Evolutionary conservation across 1,284 basidiomycete genomes (phyloP).

Genomic region (Rhodotorula sp.): DNA sequence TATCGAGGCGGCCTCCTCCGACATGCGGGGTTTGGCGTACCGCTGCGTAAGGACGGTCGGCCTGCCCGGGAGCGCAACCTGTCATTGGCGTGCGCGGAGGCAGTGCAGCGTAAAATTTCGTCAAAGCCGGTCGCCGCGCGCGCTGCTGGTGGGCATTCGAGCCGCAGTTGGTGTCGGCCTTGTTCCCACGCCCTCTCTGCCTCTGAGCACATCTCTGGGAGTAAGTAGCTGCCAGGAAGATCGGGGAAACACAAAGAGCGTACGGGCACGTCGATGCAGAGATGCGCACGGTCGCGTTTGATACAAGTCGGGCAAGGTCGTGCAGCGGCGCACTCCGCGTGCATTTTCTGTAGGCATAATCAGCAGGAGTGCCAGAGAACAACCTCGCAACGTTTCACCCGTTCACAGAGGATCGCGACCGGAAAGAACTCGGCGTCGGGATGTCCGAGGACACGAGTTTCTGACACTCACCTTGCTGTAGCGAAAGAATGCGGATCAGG

Average conservation of each 20-base stretch:
- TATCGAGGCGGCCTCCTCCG: too few relatives aligned
- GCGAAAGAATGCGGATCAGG: not conserved
- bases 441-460: not conserved
- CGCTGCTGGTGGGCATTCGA: too few relatives aligned
- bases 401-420: not conserved
- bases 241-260: not conserved
- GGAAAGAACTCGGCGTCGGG: not conserved
- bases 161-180: too few relatives aligned
- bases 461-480: constrained; percentile 3
- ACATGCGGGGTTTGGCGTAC: too few relatives aligned
- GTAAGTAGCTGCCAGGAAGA: not conserved
- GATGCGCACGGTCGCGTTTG: not conserved
- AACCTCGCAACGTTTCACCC: too few relatives aligned
- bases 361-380: not conserved
- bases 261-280: constrained; percentile 18
- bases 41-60: too few relatives aligned
- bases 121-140: too few relatives aligned
- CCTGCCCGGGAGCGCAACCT: too few relatives aligned
- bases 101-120: too few relatives aligned
- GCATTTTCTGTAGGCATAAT: constrained; percentile 4
- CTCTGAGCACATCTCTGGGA: too few relatives aligned
- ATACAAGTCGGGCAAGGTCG: constrained; percentile 17
- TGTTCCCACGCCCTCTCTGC: too few relatives aligned
- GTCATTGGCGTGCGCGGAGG: too few relatives aligned
- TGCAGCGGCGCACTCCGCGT: constrained; percentile 8